Base-by-base conservation (phyloP, 208 protist genomes). In the Wallacemonas collosoma region DNA sequence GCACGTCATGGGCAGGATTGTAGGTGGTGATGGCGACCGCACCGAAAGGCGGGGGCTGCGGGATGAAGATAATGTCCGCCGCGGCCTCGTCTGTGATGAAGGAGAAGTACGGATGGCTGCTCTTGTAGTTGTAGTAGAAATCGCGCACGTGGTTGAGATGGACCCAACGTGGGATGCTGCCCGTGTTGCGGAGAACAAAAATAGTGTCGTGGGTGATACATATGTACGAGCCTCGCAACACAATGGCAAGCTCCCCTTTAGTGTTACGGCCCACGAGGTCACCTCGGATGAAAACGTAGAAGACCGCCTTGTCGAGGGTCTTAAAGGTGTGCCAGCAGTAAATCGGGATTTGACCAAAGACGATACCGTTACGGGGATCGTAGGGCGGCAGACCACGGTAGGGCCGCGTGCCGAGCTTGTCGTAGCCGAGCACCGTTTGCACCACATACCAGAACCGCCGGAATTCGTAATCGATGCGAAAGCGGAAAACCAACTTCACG, bases 161-260 rank as follows among this genome's bases (percentile, higher is more conserved):
- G 26, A 89, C 80, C 86, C 86, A 91, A 12, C 76, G 79, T 17
- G 83, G 86, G 55, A 91, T 88, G 62, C 68, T 80, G 45, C 83
- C 86, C 38, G 77, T 87, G 68, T 88, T 72, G 39, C 81, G 83
- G 68, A 89, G 44, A 26, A 91, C 73, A 39, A 91, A 57, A 0
- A 91, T 74, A 51, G 76, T 91, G 69, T 91, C 86, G 72, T 89
- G 83, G 6, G 86, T 91, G 71, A 91, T 85, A 71, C 83, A 91
- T 36, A 91, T 72, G 63, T 86, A 89, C 40, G 77, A 71, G 6
- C 75, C 73, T 3, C 75, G 75, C 62, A 87, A 66, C 17, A 66
- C 47, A 62, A 88, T 76, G 56, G 55, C 75, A 0, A 84, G 76
- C 41, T 84, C 70, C 26, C 75, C 73, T 2, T 73, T 72, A n/a